These are phyloP conservation scores for Dothistroma pini DNA, from an alignment of 2,329 filamentous ascomycete genomes.

Conservation along the genomic window DNA sequence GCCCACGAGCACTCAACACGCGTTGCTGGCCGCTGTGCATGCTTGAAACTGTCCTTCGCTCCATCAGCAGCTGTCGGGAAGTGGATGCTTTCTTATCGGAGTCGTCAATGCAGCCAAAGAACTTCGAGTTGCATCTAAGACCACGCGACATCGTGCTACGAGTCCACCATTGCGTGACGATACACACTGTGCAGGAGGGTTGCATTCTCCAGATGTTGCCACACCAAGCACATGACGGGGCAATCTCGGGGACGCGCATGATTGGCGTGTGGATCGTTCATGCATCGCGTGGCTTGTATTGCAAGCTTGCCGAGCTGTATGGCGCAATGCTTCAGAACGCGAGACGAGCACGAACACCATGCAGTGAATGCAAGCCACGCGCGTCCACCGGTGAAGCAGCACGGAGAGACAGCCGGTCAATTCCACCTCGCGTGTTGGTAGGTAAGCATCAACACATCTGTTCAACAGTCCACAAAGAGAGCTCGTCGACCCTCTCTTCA, in stretches of 20 bases:
- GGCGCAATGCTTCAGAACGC: conserved; percentile 18
- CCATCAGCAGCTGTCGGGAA: background rate
- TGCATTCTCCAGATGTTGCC: background rate
- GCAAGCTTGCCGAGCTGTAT: conserved; percentile 26
- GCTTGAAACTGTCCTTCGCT: background rate
- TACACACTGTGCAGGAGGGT: background rate
- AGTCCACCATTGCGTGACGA: conserved; percentile 15
- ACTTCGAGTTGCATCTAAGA: background rate
- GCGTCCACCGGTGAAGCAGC: background rate
- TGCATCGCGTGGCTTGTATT: conserved; percentile 19
- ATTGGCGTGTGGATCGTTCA: conserved; percentile 6
- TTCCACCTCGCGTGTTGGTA: background rate
- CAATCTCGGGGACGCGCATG: conserved; percentile 5
- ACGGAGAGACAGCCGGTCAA: background rate
- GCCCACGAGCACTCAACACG: background rate
- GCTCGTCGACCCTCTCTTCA: background rate
- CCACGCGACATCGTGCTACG: conserved; percentile 10
- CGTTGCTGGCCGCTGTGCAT: background rate
- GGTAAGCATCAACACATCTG: background rate
- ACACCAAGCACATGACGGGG: background rate
- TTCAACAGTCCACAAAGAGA: background rate
- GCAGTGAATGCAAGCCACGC: background rate
- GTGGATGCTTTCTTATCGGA: background rate
- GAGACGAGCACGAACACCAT: conserved; percentile 24
- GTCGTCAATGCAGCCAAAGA: background rate